Conservation (phyloP, 2,329 filamentous ascomycete genomes). For the Coniochaeta sp. region DNA sequence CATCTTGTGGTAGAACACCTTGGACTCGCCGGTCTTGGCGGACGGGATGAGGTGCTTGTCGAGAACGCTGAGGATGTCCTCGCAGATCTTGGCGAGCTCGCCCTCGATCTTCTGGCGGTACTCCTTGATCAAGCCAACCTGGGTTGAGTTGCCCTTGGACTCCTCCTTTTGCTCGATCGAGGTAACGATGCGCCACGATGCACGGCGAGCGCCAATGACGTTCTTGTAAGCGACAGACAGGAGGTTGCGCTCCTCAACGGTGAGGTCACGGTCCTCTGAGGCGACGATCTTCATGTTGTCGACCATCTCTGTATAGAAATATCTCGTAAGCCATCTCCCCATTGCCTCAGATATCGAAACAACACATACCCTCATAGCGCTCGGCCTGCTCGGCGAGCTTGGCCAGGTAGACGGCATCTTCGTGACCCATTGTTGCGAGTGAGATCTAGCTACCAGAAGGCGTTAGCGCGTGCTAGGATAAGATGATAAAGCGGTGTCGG, state of each 20-base stretch:
- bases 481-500: neutral
- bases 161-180: slow-evolving; percentile 99
- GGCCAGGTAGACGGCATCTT: slow-evolving; percentile 98
- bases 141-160: slow-evolving; percentile 91
- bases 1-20: slow-evolving; percentile 99
- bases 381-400: slow-evolving; percentile 99
- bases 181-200: slow-evolving; percentile 96
- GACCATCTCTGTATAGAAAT: slow-evolving; percentile 74
- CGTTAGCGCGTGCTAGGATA: neutral
- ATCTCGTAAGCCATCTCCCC: slow-evolving; percentile 1
- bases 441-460: slow-evolving; percentile 7
- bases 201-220: slow-evolving; percentile 92
- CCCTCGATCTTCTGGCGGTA: slow-evolving; percentile 98
- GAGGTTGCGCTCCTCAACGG: slow-evolving; percentile 94
- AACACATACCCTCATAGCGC: slow-evolving; percentile 88
- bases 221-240: slow-evolving; percentile 99
- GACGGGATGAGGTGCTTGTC: slow-evolving; percentile 91
- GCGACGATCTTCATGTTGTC: slow-evolving; percentile 99
- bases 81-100: slow-evolving; percentile 95
- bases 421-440: slow-evolving; percentile 84
- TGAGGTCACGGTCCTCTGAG: slow-evolving; percentile 74
- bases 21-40: slow-evolving; percentile 92
- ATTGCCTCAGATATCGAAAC: neutral
- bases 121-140: slow-evolving; percentile 90
- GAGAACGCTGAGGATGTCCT: slow-evolving; percentile 92